Percentiles rank a stretch among this genome's conserved stretches.
Conservation (phyloP, 345 rosid genomes). For the Arabidopsis arenosa region DNA sequence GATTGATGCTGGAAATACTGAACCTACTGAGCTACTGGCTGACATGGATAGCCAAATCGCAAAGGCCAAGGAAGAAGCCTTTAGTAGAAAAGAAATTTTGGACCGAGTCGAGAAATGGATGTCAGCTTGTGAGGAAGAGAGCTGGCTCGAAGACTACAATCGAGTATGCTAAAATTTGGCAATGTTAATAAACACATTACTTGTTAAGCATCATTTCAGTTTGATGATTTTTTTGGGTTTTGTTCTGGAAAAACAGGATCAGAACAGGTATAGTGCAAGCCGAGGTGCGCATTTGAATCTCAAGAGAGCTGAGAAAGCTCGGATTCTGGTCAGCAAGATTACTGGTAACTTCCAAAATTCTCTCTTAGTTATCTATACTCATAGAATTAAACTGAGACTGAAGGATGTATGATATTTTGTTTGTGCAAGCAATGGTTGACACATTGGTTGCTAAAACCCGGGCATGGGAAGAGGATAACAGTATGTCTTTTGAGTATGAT, state of each 20-base stretch:
- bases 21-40: conserved; percentile 87
- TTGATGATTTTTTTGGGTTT: conserved; percentile 17
- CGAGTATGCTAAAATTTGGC: conserved; percentile 51
- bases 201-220: neutral
- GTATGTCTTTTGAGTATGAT: conserved; percentile 71
- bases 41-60: conserved; percentile 90
- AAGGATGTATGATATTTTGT: conserved; percentile 21
- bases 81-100: conserved; percentile 91
- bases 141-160: conserved; percentile 98
- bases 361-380: neutral
- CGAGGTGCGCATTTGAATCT: conserved; percentile 98
- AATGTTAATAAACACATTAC: neutral
- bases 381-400: neutral
- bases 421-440: conserved; percentile 73
- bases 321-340: conserved; percentile 87
- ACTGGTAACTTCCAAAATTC: conserved; percentile 58
- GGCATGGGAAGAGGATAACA: conserved; percentile 86
- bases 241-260: conserved; percentile 69
- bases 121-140: conserved; percentile 99
- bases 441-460: conserved; percentile 82
- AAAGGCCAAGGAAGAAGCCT: conserved; percentile 85
- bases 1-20: conserved; percentile 82
- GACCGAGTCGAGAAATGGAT: conserved; percentile 99
- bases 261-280: conserved; percentile 92
- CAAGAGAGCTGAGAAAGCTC: conserved; percentile 96